A percentile compares a stretch with the other conserved stretches of the same genome.
Evolutionary conservation across 2,329 filamentous ascomycete genomes (phyloP).

Genomic region (Paraphaeosphaeria minitans): DNA sequence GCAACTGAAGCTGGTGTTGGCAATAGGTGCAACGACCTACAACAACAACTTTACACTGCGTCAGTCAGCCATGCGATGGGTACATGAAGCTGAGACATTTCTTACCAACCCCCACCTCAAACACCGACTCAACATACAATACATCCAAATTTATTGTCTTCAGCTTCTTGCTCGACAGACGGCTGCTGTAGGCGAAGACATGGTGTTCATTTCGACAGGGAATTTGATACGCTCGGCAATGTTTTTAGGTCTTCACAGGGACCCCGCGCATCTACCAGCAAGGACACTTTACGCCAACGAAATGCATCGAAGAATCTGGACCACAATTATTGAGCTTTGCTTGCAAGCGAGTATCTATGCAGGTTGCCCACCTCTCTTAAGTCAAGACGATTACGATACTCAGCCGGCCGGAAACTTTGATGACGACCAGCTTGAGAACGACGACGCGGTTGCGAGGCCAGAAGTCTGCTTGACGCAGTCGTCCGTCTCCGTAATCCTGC

Average conservation of each 20-base stretch:
- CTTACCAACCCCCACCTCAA: conserved; percentile 61
- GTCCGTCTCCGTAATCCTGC: conserved; percentile 45
- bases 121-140: conserved; percentile 54
- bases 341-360: conserved; percentile 46
- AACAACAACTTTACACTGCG: conserved; percentile 59
- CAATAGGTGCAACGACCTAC: conserved; percentile 60
- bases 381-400: conserved; percentile 45
- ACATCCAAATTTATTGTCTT: conserved; percentile 55
- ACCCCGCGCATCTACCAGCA: conserved; percentile 41
- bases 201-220: conserved; percentile 48
- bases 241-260: conserved; percentile 49
- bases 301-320: conserved; percentile 41
- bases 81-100: conserved; percentile 64
- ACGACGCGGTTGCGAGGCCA: conserved; percentile 35
- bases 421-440: conserved; percentile 45
- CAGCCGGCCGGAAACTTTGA: conserved; percentile 47
- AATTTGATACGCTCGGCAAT: conserved; percentile 47
- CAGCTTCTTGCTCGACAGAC: conserved; percentile 47
- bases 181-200: conserved; percentile 40
- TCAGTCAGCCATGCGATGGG: conserved; percentile 58
- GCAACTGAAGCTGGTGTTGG: conserved; percentile 63
- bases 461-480: conserved; percentile 39
- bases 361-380: conserved; percentile 45
- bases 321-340: conserved; percentile 44
- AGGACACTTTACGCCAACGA: conserved; percentile 29